Base-by-base conservation (phyloP, 2,329 filamentous ascomycete genomes). In the Colletotrichum brevisporum region DNA sequence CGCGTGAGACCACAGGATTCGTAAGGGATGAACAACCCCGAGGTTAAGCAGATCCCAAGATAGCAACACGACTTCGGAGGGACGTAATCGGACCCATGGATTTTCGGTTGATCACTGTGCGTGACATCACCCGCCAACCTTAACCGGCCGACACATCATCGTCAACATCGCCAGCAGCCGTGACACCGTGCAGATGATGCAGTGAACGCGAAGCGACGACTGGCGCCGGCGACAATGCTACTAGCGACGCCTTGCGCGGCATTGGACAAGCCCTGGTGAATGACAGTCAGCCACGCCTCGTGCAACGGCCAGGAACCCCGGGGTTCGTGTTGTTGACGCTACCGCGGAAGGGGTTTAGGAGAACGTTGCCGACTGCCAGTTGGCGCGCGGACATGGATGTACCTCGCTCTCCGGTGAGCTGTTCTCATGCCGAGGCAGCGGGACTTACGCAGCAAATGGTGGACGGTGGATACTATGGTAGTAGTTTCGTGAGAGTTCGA, bases 111-210 rank as follows among this genome's bases (percentile, higher is more conserved):
- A 12, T 5, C 16, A 24, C 16, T 15, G 16, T 57, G 27, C 16
- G 48, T 50, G 65, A 64, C 65, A 64, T 57, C 60, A 64, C 47
- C 31, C 13, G 41, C 41, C 60, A 64, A 54, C 39, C n/a, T 54
- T 26, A 13, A 41, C 27, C 16, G 10, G 18, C 26, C 45, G 24
- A 58, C 53, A 41, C 53, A 58, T 64, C 53, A 68, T 53, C 52
- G 21, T 27, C 27, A 26, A 54, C 53, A 36, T 52, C 45, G 52
- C 36, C 45, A 10, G 13, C 52, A 26, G 21, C 47, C 57, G 39
- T n/a, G 57, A 41, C 24, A 24, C 31, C n/a, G 43, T 21, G 36
- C 21, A 51, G 53, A 27, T 45, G 48, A 39, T 68, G 54, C 27
- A 57, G n/a, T 41, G 8, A 31, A 8, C 31, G 60, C 16, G 15